phyloP scores from a whole-genome alignment of 306 rosid species.

The Ziziphus jujuba region DNA sequence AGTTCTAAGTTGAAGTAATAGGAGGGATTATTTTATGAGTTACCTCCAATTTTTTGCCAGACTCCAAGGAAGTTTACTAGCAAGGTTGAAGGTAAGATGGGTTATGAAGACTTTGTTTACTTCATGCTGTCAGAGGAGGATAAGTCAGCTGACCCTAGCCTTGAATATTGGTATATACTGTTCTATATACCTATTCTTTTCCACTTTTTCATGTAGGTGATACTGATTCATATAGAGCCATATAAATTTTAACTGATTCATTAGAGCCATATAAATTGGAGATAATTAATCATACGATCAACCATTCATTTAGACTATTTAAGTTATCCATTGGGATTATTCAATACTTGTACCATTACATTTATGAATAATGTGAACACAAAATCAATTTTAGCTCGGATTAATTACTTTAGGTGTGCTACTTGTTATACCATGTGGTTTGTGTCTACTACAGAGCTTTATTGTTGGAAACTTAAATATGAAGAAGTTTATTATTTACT shows the following conservation, averaged over 20 bases:
- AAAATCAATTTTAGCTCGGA: no score
- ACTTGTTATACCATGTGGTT: no score
- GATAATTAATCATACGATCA: background rate
- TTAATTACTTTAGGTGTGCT: no score
- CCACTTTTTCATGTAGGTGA: background rate
- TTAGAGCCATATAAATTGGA: background rate
- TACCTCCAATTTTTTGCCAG: constrained; percentile 38
- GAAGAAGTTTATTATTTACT: no score
- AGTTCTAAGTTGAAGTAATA: constrained; percentile 1
- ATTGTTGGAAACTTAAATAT: no score
- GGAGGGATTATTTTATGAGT: constrained; percentile 1
- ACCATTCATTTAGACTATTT: background rate
- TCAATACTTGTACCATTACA: no score
- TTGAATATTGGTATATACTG: constrained; percentile 79
- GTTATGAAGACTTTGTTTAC: constrained; percentile 96
- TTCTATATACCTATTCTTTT: constrained; percentile 3
- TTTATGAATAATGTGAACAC: no score
- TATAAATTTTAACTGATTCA: no score
- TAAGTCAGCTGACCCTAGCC: constrained; percentile 92
- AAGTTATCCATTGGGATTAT: background rate
- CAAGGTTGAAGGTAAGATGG: constrained; percentile 97
- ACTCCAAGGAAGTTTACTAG: constrained; percentile 89
- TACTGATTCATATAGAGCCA: background rate
- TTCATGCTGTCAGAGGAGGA: constrained; percentile 98
- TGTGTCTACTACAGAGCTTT: no score